Conservation (phyloP, 495 filamentous ascomycete genomes). For the Endocarpon pusillum region DNA sequence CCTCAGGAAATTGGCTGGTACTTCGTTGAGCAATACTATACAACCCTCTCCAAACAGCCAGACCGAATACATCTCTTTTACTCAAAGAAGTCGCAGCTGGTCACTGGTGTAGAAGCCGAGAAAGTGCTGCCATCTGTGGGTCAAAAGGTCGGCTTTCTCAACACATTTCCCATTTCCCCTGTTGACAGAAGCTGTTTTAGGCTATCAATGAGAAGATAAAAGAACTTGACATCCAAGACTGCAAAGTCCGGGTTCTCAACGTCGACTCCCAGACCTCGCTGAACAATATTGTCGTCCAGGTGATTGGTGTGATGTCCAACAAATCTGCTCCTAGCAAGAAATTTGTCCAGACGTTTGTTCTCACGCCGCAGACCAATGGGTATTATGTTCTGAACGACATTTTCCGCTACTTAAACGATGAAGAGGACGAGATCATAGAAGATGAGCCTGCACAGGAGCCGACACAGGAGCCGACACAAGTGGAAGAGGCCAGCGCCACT, state of each 20-base stretch:
- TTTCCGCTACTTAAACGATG: conserved; percentile 74
- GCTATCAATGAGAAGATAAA: conserved; percentile 88
- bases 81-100: conserved; percentile 64
- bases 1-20: conserved; percentile 84
- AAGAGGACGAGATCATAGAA: conserved; percentile 47
- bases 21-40: conserved; percentile 98
- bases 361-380: conserved; percentile 87
- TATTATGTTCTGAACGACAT: conserved; percentile 99
- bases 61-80: conserved; percentile 88
- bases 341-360: conserved; percentile 95
- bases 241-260: conserved; percentile 95
- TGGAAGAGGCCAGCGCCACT: conserved; percentile 16
- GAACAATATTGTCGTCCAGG: conserved; percentile 86
- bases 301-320: conserved; percentile 95
- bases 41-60: conserved; percentile 80
- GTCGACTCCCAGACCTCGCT: conserved; percentile 90
- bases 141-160: conserved; percentile 48
- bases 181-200: conserved; percentile 24
- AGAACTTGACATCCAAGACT: conserved; percentile 83
- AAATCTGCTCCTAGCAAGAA: conserved; percentile 78
- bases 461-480: conserved; percentile 16
- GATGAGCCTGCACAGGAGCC: conserved; percentile 37
- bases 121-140: conserved; percentile 68
- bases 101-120: conserved; percentile 75
- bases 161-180: conserved; percentile 4